These are phyloP conservation scores for Scheffersomyces amazonensis DNA, from an alignment of 805 yeast genomes.

Conservation along the genomic window DNA sequence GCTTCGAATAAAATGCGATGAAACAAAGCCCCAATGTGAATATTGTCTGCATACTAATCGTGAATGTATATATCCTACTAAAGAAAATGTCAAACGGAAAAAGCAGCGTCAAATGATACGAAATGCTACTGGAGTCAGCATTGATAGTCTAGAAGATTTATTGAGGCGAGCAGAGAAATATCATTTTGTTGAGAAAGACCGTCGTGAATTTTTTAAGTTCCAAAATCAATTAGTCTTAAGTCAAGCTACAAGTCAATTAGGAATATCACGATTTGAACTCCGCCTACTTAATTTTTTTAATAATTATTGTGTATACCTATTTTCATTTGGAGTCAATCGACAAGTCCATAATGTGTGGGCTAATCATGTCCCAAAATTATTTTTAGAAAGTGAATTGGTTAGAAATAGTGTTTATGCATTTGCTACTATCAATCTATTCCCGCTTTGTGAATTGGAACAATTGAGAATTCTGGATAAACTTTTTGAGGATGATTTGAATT, in stretches of 20 bases:
- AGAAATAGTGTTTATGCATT: constrained; percentile 20
- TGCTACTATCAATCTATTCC: constrained; percentile 10
- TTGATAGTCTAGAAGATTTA: no score
- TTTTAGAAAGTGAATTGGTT: constrained; percentile 21
- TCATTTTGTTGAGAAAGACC: no score
- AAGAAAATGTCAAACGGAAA: no score
- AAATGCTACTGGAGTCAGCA: no score
- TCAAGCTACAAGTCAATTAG: constrained; percentile 15
- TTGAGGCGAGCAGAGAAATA: no score
- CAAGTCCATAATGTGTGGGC: constrained; percentile 23
- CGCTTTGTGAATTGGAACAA: background rate
- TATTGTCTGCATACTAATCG: constrained; percentile 24
- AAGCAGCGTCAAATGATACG: no score
- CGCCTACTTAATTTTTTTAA: constrained; percentile 22
- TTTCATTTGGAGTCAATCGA: constrained; percentile 20
- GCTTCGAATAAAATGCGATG: constrained; percentile 31
- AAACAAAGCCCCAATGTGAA: constrained; percentile 29
- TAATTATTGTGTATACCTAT: constrained; percentile 21
- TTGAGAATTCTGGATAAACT: no score
- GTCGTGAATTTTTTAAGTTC: no score
- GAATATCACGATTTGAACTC: constrained; percentile 9
- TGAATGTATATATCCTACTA: background rate
- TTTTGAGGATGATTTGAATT: no score
- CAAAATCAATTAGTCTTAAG: constrained; percentile 9
- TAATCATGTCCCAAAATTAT: constrained; percentile 20